phyloP scores from a whole-genome alignment of 129 eudicot species.

The Flaveria sonorensis region DNA sequence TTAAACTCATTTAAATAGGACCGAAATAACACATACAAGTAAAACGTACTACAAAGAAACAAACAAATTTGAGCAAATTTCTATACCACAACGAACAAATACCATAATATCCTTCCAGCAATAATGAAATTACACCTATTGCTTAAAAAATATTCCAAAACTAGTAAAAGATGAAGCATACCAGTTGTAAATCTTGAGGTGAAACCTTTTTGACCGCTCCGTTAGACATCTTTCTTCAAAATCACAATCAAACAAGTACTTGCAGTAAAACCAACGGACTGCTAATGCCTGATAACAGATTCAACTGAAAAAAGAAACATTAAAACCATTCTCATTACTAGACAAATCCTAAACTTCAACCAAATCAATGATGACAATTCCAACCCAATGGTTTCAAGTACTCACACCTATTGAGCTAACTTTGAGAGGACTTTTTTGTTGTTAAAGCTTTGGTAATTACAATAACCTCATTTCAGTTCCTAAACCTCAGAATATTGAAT shows the following conservation, averaged over 20 bases:
- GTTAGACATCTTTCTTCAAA: slow-evolving; percentile 51
- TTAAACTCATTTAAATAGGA: background rate
- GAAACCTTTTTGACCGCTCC: slow-evolving; percentile 79
- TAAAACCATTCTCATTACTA: background rate
- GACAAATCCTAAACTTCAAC: background rate
- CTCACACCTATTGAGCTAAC: background rate
- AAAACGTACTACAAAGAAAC: slow-evolving; percentile 7
- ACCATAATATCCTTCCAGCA: background rate
- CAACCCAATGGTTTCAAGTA: background rate
- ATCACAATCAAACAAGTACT: slow-evolving; percentile 12
- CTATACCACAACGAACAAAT: background rate
- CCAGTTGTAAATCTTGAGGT: slow-evolving; percentile 81
- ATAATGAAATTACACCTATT: background rate
- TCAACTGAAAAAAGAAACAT: slow-evolving; percentile 17
- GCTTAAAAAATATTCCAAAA: background rate
- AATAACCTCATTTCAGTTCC: slow-evolving; percentile 5
- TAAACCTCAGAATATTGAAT: background rate
- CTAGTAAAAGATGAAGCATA: slow-evolving; percentile 34
- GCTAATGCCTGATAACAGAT: slow-evolving; percentile 22
- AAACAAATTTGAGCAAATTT: background rate
- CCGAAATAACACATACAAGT: background rate
- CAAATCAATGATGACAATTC: background rate
- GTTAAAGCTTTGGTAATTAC: background rate
- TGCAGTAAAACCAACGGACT: background rate
- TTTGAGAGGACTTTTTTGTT: background rate